These are phyloP conservation scores for Diplosphaera chodatii DNA, from an alignment of 139 green algal species.

Conservation along the genomic window DNA sequence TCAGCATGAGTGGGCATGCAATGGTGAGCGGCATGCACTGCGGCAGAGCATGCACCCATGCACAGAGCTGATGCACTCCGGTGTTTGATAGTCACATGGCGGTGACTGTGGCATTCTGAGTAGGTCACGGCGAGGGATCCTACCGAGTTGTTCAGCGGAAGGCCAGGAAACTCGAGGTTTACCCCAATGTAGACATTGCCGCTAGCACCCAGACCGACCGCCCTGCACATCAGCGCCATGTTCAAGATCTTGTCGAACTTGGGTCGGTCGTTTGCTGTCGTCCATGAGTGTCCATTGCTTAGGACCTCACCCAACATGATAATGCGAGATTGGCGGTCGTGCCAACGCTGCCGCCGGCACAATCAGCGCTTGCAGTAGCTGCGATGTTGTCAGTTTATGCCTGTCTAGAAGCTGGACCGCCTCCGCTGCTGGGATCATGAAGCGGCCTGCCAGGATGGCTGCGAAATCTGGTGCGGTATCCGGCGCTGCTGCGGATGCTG, in stretches of 20 bases:
- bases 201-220: conserved; percentile 57
- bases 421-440: background rate
- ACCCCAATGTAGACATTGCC: conserved; percentile 77
- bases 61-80: too few species aligned
- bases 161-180: conserved; percentile 77
- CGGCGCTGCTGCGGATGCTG: too few species aligned
- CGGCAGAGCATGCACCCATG: too few species aligned
- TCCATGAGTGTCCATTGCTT: too few species aligned
- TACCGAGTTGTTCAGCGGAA: conserved; percentile 66
- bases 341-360: conserved; percentile 50
- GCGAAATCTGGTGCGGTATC: background rate
- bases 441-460: background rate
- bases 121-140: background rate
- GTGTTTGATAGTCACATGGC: too few species aligned
- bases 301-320: conserved; percentile 69
- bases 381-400: conserved; percentile 27
- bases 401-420: background rate
- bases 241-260: too few species aligned
- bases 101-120: too few species aligned
- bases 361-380: conserved; percentile 57
- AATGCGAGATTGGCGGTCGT: conserved; percentile 63
- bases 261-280: too few species aligned
- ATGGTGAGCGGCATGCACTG: too few species aligned
- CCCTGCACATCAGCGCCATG: conserved; percentile 30
- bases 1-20: too few species aligned